Conservation (phyloP, 2,329 filamentous ascomycete species). For the Botrytis deweyae region DNA sequence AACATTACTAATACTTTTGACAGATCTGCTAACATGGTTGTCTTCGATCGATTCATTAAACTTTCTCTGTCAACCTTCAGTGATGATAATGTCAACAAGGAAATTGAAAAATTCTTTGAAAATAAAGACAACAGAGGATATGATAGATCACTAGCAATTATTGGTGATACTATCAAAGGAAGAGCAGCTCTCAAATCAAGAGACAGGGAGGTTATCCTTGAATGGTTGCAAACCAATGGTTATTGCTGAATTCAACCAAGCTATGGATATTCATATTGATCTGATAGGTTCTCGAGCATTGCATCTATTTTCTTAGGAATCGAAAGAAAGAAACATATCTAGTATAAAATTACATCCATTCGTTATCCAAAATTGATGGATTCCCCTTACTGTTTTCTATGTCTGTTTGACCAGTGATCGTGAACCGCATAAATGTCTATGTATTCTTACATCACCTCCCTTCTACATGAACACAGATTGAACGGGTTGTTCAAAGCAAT, state of each 20-base stretch:
- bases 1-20: background rate
- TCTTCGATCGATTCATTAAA: slow-evolving; percentile 85
- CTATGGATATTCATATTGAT: background rate
- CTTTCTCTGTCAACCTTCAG: slow-evolving; percentile 77
- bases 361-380: background rate
- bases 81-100: slow-evolving; percentile 64
- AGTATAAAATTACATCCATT: background rate
- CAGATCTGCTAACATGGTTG: slow-evolving; percentile 70
- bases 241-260: slow-evolving; percentile 43
- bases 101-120: slow-evolving; percentile 83
- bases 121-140: slow-evolving; percentile 83
- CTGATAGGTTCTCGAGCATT: background rate
- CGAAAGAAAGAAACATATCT: background rate
- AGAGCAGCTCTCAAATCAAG: slow-evolving; percentile 79
- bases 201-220: slow-evolving; percentile 69
- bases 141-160: slow-evolving; percentile 80
- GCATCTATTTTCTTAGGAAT: background rate
- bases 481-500: background rate
- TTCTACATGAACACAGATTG: background rate
- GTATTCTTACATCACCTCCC: background rate
- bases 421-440: background rate
- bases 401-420: background rate
- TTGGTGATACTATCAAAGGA: slow-evolving; percentile 80
- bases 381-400: background rate
- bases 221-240: slow-evolving; percentile 70